phyloP scores from a whole-genome alignment of 768 basidiomycete genomes.

The Trametes maxima region DNA sequence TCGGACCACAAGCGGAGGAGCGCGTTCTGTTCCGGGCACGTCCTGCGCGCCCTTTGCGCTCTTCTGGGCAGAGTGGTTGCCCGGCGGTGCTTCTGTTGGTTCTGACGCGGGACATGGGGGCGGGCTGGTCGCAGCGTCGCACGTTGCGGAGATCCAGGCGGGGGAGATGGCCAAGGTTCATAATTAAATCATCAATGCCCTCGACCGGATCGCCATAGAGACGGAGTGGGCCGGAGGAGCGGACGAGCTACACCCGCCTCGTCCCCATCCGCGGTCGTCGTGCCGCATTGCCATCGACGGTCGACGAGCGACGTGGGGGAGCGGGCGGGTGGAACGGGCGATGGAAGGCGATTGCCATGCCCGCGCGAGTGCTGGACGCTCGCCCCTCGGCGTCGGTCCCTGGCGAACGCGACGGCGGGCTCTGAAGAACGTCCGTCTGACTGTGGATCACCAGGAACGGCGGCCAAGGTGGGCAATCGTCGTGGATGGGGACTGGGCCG shows the following conservation, averaged over 20 bases:
- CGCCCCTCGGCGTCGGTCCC: background rate
- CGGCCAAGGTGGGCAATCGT: background rate
- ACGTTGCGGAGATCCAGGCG: background rate
- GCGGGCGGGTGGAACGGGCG: background rate
- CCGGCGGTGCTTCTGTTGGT: background rate
- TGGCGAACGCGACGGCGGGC: background rate
- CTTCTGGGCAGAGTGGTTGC: background rate
- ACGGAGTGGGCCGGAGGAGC: background rate
- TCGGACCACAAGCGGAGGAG: background rate
- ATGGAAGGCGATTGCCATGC: slow-evolving; percentile 16
- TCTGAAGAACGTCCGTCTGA: background rate
- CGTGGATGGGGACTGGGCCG: slow-evolving; percentile 5
- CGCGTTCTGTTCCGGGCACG: background rate
- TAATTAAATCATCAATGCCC: slow-evolving; percentile 19
- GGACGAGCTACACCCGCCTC: background rate
- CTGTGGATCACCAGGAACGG: background rate
- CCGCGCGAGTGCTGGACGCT: background rate
- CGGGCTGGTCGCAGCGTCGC: background rate
- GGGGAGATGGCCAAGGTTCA: slow-evolving; percentile 8
- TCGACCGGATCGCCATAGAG: slow-evolving; percentile 18
- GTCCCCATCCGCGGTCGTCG: background rate
- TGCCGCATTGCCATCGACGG: slow-evolving; percentile 10
- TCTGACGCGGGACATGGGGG: background rate
- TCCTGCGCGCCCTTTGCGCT: too few species aligned
- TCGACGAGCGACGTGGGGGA: background rate